phyloP scores from a whole-genome alignment of 2,329 filamentous ascomycete species.

The Leptographium galeiforme region DNA sequence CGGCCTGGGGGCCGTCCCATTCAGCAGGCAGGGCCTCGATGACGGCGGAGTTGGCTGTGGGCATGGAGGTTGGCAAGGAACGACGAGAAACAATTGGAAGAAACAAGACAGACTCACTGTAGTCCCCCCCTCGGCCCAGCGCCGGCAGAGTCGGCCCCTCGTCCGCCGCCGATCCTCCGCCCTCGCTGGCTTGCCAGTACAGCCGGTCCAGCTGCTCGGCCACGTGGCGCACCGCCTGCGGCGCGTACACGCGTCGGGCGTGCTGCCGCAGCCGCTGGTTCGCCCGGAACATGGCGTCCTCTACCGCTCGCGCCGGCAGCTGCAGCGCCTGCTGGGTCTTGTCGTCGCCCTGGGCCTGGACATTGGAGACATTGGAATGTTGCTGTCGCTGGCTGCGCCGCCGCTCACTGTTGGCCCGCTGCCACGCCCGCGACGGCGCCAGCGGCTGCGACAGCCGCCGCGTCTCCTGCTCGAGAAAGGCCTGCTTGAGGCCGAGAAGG shows the following conservation, averaged over 20 bases:
- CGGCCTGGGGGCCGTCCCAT: constrained; percentile 30
- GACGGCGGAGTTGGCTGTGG: constrained; percentile 24
- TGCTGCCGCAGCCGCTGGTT: constrained; percentile 54
- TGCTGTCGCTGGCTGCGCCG: neutral
- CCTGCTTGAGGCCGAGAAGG: constrained; percentile 47
- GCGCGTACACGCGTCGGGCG: constrained; percentile 49
- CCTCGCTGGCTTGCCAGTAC: constrained; percentile 39
- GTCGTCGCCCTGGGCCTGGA: neutral
- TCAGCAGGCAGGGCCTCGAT: constrained; percentile 32
- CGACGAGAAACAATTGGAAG: constrained; percentile 1
- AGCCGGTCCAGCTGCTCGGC: constrained; percentile 59
- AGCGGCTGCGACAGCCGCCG: constrained; percentile 48
- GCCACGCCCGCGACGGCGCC: constrained; percentile 40
- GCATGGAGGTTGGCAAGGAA: neutral
- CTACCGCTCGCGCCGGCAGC: constrained; percentile 35
- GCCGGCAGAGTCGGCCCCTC: constrained; percentile 18
- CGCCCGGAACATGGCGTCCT: constrained; percentile 43
- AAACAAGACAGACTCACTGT: constrained; percentile 23
- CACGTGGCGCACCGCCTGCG: constrained; percentile 56
- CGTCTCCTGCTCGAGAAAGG: constrained; percentile 50
- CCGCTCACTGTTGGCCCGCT: constrained; percentile 25
- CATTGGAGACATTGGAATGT: neutral
- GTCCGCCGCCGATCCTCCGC: constrained; percentile 11
- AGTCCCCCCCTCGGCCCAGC: constrained; percentile 26
- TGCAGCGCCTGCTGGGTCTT: constrained; percentile 12